phyloP scores from a whole-genome alignment of 2,329 filamentous ascomycete genomes.

The Fusarium marasasianum region DNA sequence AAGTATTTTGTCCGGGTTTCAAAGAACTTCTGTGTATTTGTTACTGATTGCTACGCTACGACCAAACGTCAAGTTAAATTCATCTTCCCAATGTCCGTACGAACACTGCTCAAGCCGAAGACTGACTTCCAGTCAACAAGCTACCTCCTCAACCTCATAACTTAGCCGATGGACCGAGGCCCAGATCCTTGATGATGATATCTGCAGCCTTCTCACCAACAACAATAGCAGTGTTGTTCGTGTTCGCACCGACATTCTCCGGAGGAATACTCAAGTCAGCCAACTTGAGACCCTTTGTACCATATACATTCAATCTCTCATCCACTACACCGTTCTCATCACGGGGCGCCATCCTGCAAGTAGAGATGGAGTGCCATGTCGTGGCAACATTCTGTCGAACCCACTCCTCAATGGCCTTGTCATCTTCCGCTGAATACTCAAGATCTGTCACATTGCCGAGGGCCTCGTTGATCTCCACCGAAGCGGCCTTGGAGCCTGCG shows the following conservation, averaged over 20 bases:
- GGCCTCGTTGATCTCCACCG: conserved; percentile 57
- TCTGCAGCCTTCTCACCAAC: conserved; percentile 60
- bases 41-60: not conserved
- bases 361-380: conserved; percentile 58
- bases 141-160: not conserved
- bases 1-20: not conserved
- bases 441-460: conserved; percentile 51
- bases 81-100: accelerated
- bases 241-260: conserved; percentile 57
- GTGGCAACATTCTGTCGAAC: conserved; percentile 53
- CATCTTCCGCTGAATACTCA: conserved; percentile 60
- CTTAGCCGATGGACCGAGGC: not conserved
- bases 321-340: conserved; percentile 52
- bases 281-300: conserved; percentile 53
- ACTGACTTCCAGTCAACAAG: too few relatives aligned
- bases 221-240: conserved; percentile 58
- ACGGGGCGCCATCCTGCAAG: conserved; percentile 56
- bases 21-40: not conserved
- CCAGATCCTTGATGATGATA: conserved; percentile 52
- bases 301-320: conserved; percentile 53
- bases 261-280: conserved; percentile 52
- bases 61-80: not conserved
- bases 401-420: conserved; percentile 58
- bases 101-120: not conserved
- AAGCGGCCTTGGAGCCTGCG: conserved; percentile 50